Evolutionary conservation across 176 grass and related monocot genomes (phyloP).

Genomic region (Miscanthus lutarioriparius): DNA sequence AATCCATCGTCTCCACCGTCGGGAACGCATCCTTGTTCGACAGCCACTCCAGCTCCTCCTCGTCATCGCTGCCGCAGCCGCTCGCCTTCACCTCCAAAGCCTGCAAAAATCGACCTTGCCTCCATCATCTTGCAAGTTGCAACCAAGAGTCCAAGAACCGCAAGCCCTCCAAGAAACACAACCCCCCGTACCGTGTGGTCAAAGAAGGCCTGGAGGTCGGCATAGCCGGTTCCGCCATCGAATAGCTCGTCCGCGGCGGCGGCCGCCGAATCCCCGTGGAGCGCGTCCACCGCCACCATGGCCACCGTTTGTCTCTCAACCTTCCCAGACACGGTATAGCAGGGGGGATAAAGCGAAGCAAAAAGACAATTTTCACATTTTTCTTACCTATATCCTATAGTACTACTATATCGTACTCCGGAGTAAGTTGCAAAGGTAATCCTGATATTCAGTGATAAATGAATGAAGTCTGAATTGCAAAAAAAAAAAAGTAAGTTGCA

Average conservation of each 20-base stretch:
- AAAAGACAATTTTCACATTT: neutral
- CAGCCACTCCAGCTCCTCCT: slow-evolving; percentile 70
- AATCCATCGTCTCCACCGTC: slow-evolving; percentile 46
- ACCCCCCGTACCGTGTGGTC: neutral
- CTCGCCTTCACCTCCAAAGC: slow-evolving; percentile 19
- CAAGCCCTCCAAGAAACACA: neutral
- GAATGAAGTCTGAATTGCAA: too few species aligned
- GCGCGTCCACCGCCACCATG: slow-evolving; percentile 26
- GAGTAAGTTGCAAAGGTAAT: too few species aligned
- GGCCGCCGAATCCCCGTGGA: neutral
- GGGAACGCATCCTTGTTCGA: slow-evolving; percentile 66
- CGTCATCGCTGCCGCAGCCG: slow-evolving; percentile 29
- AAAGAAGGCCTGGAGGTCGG: slow-evolving; percentile 29
- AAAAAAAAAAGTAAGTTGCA: too few species aligned
- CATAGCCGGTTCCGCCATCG: neutral
- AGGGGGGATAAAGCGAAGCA: neutral
- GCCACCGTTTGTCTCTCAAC: neutral
- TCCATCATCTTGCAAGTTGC: neutral
- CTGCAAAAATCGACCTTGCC: slow-evolving; percentile 34
- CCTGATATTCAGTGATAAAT: too few species aligned
- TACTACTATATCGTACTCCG: too few species aligned
- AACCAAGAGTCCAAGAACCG: neutral
- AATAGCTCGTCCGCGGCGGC: slow-evolving; percentile 32
- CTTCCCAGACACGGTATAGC: neutral
- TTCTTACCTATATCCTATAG: neutral